Base-by-base conservation (phyloP, 1,139 yeast species). In the Taphrina deformans region DNA sequence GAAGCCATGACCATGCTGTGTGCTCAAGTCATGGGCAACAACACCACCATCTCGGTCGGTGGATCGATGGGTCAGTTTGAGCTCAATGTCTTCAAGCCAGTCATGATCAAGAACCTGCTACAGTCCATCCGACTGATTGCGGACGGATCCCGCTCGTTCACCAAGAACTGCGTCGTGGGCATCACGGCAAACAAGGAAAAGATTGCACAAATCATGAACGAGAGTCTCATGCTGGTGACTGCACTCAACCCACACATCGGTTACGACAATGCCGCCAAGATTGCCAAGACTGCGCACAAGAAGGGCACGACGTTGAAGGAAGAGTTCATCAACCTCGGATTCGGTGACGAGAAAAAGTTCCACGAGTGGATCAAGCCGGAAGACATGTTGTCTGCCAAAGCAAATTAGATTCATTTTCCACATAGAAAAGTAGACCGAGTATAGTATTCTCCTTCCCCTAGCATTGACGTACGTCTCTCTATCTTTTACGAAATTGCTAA, bases 11-110 rank as follows among this genome's bases (percentile, higher is more conserved):
- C 99, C 70, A 96, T 95, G 96, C 96, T 92, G 68, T 92, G 97
- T 75, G 85, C 96, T 69, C 99, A 93, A 82, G 98, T 93, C 40
- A 89, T 93, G 77, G 99, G 99, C 77, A 93, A 95, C 85, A 88
- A 95, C 79, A 80, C 96, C 66, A 85, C 97, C 70, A 89, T 93
- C 79, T 92, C 99, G 44, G 91, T 89, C 76, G 95, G 97, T 45
- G 99, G 99, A 73, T 97, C 99, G 46, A 89, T 96, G 55, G 99
- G 99, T 73, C 99, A 95, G 81, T 93, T 95, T 72, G 99, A 93
- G 81, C 85, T 93, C 77, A 93, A 93, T 78, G 99, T 95, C 53
- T 93, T 91, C 86, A 93, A 93, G 83, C 99, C 99, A 61, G 92
- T 93, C 62, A 81, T 93, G 89, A 89, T 89, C 75, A 82, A 92